These are phyloP conservation scores for Myxozyma sirexii DNA, from an alignment of 805 yeast genomes.

Conservation along the genomic window DNA sequence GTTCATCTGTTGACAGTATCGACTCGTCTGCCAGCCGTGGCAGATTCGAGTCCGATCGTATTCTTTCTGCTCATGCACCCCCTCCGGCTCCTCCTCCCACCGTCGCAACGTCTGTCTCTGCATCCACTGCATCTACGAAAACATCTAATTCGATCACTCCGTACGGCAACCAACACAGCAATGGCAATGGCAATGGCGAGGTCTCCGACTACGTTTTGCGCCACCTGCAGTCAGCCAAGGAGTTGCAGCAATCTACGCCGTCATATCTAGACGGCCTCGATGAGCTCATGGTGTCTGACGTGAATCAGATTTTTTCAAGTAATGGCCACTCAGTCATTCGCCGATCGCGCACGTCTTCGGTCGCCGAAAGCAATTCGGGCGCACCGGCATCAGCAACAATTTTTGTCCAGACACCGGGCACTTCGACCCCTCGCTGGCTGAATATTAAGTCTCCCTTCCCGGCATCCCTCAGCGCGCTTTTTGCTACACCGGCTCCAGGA, in stretches of 20 bases:
- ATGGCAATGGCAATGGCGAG: background rate
- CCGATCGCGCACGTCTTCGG: constrained; percentile 7
- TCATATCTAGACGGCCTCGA: constrained; percentile 22
- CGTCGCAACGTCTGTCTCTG: background rate
- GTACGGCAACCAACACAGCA: background rate
- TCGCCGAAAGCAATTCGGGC: background rate
- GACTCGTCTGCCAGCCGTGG: background rate
- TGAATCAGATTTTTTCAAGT: constrained; percentile 12
- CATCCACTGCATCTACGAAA: background rate
- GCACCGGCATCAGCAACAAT: constrained; percentile 13
- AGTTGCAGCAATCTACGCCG: background rate
- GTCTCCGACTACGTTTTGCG: background rate
- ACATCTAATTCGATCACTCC: background rate
- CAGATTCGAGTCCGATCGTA: background rate
- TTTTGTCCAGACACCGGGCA: constrained; percentile 21
- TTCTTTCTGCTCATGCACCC: background rate
- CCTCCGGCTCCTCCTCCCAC: constrained; percentile 4
- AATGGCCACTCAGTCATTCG: constrained; percentile 11
- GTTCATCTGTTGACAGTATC: background rate
- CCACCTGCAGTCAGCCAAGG: constrained; percentile 9
- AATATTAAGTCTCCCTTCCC: constrained; percentile 24
- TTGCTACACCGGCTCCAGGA: constrained; percentile 24
- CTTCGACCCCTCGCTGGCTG: constrained; percentile 25
- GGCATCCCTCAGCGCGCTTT: constrained; percentile 22
- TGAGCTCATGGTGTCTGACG: constrained; percentile 22